A percentile compares a stretch with the other conserved stretches of the same genome.
Conservation (phyloP, 2,329 filamentous ascomycete species). For the Furcasterigmium furcatum region DNA sequence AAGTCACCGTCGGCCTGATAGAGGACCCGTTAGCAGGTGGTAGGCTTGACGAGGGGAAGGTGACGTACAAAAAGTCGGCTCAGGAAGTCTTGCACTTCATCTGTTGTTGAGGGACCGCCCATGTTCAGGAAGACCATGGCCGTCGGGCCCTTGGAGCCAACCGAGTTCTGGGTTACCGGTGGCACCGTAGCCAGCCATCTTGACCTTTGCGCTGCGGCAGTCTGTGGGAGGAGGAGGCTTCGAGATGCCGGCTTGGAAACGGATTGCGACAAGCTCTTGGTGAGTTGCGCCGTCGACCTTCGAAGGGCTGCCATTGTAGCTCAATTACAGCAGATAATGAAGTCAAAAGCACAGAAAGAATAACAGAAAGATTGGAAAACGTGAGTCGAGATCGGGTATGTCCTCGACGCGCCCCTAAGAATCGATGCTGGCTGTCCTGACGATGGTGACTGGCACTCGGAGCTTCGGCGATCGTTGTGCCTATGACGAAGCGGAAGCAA, state of each 20-base stretch:
- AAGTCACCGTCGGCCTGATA: constrained; percentile 82
- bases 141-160: constrained; percentile 74
- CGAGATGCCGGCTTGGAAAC: constrained; percentile 10
- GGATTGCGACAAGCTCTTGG: constrained; percentile 19
- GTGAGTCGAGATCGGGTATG: not conserved
- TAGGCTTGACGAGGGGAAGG: constrained; percentile 3
- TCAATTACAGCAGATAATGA: constrained; percentile 1
- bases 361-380: not conserved
- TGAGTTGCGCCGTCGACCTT: constrained; percentile 32
- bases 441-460: not conserved
- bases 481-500: not conserved
- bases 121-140: constrained; percentile 99
- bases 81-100: constrained; percentile 86
- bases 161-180: constrained; percentile 76
- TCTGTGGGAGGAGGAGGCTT: constrained; percentile 19
- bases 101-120: constrained; percentile 86
- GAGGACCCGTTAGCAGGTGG: not conserved
- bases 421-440: no score
- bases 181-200: constrained; percentile 61
- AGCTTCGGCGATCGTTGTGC: not conserved
- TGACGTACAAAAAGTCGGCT: constrained; percentile 82
- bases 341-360: not conserved
- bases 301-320: constrained; percentile 32
- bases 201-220: constrained; percentile 31
- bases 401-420: no score